Evolutionary conservation across 139 green algal genomes (phyloP).

Genomic region (Haematococcus lacustris): DNA sequence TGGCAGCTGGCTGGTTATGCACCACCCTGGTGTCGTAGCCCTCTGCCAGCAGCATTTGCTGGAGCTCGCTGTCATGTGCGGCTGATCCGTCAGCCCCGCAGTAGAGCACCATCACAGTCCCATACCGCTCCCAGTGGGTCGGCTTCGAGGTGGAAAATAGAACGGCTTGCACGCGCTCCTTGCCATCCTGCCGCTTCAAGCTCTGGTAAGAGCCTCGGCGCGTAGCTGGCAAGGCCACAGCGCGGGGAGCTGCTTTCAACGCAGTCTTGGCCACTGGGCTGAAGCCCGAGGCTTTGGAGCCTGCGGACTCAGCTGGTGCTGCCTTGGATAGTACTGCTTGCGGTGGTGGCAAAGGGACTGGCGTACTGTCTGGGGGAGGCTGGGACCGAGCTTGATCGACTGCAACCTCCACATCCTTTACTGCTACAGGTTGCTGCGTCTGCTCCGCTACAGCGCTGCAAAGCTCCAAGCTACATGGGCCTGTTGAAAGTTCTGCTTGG

Average conservation of each 20-base stretch:
- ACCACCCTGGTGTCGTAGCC: slow-evolving; percentile 17
- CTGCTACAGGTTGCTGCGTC: too few species aligned
- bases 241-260: neutral
- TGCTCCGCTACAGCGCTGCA: too few species aligned
- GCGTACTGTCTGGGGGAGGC: too few species aligned
- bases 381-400: too few species aligned
- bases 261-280: too few species aligned
- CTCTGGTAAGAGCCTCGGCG: slow-evolving; percentile 20
- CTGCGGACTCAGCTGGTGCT: too few species aligned
- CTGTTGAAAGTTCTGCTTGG: too few species aligned
- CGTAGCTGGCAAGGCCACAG: slow-evolving; percentile 9
- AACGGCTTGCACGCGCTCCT: neutral
- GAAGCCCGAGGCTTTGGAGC: too few species aligned
- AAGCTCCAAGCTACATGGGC: too few species aligned
- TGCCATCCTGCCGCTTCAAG: slow-evolving; percentile 7
- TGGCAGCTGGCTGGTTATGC: slow-evolving; percentile 3
- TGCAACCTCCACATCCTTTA: too few species aligned
- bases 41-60: slow-evolving; percentile 8
- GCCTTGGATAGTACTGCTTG: too few species aligned
- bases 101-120: slow-evolving; percentile 16
- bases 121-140: slow-evolving; percentile 28
- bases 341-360: too few species aligned
- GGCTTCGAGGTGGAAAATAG: slow-evolving; percentile 11
- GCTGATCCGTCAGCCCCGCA: slow-evolving; percentile 7
- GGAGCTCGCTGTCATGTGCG: neutral